Conservation (phyloP, 1,139 yeast species). For the Pichia norvegensis region DNA sequence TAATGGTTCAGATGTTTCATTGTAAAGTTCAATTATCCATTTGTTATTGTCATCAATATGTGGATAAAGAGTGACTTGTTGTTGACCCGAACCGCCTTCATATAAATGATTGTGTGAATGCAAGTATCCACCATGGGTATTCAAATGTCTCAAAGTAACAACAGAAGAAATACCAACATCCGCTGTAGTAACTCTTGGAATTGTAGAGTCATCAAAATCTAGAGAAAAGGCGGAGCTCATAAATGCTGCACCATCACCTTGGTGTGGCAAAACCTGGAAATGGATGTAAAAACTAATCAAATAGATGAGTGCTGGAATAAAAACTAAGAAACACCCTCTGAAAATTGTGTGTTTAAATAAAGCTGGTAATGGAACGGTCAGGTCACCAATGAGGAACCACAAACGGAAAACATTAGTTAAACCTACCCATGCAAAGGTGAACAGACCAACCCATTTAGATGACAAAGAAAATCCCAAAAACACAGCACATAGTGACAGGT, state of each 20-base stretch:
- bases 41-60: constrained; percentile 83
- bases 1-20: constrained; percentile 43
- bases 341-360: constrained; percentile 45
- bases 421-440: constrained; percentile 93
- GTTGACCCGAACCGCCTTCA: constrained; percentile 92
- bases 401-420: constrained; percentile 62
- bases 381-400: constrained; percentile 87
- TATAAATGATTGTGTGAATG: constrained; percentile 86
- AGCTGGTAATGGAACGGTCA: constrained; percentile 47
- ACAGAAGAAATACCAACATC: constrained; percentile 84
- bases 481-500: constrained; percentile 66
- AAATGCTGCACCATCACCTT: constrained; percentile 86
- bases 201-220: constrained; percentile 57
- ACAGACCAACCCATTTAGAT: constrained; percentile 95
- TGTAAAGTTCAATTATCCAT: constrained; percentile 73
- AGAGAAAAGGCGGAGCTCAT: constrained; percentile 87
- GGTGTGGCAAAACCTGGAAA: constrained; percentile 58
- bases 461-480: constrained; percentile 82
- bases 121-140: constrained; percentile 88
- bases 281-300: constrained; percentile 70
- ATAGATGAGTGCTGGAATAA: constrained; percentile 64
- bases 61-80: constrained; percentile 88
- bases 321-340: constrained; percentile 57
- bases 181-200: constrained; percentile 66
- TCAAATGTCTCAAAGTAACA: constrained; percentile 70